These are phyloP conservation scores for Russula olivacea DNA, from an alignment of 768 basidiomycete genomes.

Conservation along the genomic window DNA sequence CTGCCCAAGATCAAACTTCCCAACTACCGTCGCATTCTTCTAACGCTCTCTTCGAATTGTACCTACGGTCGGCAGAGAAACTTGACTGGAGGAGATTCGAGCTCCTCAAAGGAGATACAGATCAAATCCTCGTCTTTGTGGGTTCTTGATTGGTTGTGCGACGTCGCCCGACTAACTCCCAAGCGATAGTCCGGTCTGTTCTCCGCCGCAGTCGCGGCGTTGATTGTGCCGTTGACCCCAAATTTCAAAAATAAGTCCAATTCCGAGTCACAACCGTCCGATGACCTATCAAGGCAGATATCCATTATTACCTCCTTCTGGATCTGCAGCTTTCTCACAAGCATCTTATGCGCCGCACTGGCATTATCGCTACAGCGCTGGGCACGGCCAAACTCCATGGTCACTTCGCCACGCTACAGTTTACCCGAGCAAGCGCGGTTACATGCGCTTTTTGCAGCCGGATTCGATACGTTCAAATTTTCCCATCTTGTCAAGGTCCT, in stretches of 20 bases:
- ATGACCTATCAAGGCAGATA: too few species aligned
- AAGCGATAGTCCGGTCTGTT: neutral
- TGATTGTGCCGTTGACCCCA: neutral
- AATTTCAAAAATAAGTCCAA: too few species aligned
- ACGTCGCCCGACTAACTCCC: neutral
- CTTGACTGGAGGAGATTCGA: neutral
- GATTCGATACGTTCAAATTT: too few species aligned
- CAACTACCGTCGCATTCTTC: constrained; percentile 28
- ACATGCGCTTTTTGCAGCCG: neutral
- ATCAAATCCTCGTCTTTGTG: constrained; percentile 3
- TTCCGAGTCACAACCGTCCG: too few species aligned
- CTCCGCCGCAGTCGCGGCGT: neutral
- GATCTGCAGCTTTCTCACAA: neutral
- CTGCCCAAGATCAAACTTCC: too few species aligned
- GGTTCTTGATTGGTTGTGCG: neutral
- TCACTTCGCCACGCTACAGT: neutral
- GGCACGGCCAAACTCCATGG: neutral
- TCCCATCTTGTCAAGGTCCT: too few species aligned
- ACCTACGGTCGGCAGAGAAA: constrained; percentile 36
- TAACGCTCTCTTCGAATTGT: constrained; percentile 72
- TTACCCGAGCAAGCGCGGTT: neutral
- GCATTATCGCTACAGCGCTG: neutral
- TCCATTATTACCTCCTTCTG: too few species aligned
- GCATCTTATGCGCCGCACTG: neutral
- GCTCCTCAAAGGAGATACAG: neutral